These are phyloP conservation scores for Fusarium nematophilum DNA, from an alignment of 2,329 filamentous ascomycete species.

Conservation along the genomic window DNA sequence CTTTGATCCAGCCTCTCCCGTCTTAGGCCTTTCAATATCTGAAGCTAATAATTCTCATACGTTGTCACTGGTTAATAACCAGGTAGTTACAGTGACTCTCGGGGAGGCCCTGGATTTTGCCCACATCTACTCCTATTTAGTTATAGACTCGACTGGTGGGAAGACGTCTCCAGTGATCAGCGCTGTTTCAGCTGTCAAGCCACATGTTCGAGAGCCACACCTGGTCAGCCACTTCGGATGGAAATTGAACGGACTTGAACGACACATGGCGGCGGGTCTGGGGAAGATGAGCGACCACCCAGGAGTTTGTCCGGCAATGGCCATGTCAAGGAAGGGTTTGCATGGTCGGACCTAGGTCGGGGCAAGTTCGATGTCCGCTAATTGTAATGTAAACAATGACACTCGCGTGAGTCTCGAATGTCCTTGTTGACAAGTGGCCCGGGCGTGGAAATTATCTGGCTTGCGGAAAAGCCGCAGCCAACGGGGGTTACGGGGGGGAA, in stretches of 20 bases:
- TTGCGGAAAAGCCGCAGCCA: constrained; percentile 5
- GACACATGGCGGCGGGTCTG: constrained; percentile 27
- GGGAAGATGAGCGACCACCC: constrained; percentile 15
- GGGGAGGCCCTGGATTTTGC: too few relatives aligned
- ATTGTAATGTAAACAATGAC: background rate
- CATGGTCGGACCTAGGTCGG: background rate
- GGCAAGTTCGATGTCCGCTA: background rate
- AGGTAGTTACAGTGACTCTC: too few relatives aligned
- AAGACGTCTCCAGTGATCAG: background rate
- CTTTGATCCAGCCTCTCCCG: too few relatives aligned
- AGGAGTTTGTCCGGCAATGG: constrained; percentile 15
- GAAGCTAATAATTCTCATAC: too few relatives aligned
- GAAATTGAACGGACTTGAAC: constrained; percentile 25
- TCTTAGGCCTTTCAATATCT: too few relatives aligned
- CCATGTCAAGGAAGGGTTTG: background rate
- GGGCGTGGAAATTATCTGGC: background rate
- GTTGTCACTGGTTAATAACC: too few relatives aligned
- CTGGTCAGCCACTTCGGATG: constrained; percentile 2
- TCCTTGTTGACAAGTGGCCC: background rate
- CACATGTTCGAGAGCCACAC: constrained; percentile 17
- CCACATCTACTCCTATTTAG: too few relatives aligned
- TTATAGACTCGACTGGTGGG: background rate
- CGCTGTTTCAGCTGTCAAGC: background rate
- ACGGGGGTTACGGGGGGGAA: constrained; percentile 5
- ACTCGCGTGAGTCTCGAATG: background rate